Evolutionary conservation across 73 alveolate genomes (phyloP).

Genomic region (Paramecium primaurelia): DNA sequence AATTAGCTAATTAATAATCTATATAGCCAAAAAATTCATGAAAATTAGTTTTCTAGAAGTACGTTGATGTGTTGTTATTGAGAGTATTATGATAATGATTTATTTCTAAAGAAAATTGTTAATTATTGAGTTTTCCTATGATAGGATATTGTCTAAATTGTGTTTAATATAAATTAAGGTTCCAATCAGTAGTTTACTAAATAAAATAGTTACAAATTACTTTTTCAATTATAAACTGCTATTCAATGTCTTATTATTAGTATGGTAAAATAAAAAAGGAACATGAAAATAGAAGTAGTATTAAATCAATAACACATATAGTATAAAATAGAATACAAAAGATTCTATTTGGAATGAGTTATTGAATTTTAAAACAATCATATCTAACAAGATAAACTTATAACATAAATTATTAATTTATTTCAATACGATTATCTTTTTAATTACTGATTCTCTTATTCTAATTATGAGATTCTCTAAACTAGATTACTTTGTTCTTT

Average conservation of each 20-base stretch:
- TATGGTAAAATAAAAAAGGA: not conserved
- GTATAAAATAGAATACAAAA: not conserved
- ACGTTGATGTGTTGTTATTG: not conserved
- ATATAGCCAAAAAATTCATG: not conserved
- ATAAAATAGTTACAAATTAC: not conserved
- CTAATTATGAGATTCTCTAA: not conserved
- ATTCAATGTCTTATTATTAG: not conserved
- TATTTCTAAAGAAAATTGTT: not conserved
- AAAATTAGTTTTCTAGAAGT: not conserved
- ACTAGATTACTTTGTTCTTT: not conserved
- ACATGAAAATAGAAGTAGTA: not conserved
- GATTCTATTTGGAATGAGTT: not conserved
- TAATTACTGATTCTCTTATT: constrained; percentile 11
- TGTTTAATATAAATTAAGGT: not conserved
- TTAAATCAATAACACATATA: not conserved
- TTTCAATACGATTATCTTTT: constrained; percentile 33
- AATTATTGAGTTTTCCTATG: not conserved
- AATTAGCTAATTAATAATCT: not conserved
- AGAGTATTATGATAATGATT: not conserved
- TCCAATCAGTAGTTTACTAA: not conserved
- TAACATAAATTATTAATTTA: not conserved
- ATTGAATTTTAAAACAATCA: not conserved
- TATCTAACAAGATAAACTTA: not conserved
- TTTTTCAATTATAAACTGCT: not conserved
- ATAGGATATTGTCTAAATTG: not conserved